Evolutionary conservation across 148 eudicot genomes (phyloP), one percentile per base, ranked within the genome.

Genomic region (Fagopyrum tataricum): DNA sequence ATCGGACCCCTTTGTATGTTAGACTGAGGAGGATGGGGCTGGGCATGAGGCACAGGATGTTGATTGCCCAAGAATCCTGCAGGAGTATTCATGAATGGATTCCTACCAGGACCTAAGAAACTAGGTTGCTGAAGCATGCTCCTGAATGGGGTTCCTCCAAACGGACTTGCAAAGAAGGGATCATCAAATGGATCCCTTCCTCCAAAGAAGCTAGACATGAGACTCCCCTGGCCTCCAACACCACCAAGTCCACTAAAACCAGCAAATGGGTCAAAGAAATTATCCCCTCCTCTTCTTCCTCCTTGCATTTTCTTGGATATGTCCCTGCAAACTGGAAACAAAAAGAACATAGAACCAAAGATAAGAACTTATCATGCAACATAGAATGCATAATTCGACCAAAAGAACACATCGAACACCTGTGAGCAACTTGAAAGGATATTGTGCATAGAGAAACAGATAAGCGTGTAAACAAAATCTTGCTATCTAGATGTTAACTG

Each of bases 141-240:
- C 31, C 87, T 83, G 69, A 84, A 79, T 46, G 89, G 72, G 37
- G 14, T 70, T 42, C 72, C 72, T 70, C 72, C 72, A 23, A 73
- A 73, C 41, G 68, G 69, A 59, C 17, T 12, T 21, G 40, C 21
- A 41, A 73, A 58, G 42, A 73, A 56, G 9, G 76, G 76, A 24
- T 73, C 69, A 13, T 84, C 90, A 76, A 86, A 89, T 7, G 88
- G 90, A 75, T 83, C 83, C 73, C 82, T 83, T 67, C 84, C 90
- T 52, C 90, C 88, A 58, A 86, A 85, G 67, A 86, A 76, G 62
- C 77, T 52, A 44, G 90, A 49, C 31, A 83, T 39, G 52, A 85
- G 62, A 73, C 78, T 79, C 66, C 85, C 79, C 2, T 79, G 85
- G 75, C 82, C 80, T 70, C 72, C 52, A 78, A 81, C 58, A 53